phyloP scores from a whole-genome alignment of 139 green algal genomes.

The Pleodorina starrii region DNA sequence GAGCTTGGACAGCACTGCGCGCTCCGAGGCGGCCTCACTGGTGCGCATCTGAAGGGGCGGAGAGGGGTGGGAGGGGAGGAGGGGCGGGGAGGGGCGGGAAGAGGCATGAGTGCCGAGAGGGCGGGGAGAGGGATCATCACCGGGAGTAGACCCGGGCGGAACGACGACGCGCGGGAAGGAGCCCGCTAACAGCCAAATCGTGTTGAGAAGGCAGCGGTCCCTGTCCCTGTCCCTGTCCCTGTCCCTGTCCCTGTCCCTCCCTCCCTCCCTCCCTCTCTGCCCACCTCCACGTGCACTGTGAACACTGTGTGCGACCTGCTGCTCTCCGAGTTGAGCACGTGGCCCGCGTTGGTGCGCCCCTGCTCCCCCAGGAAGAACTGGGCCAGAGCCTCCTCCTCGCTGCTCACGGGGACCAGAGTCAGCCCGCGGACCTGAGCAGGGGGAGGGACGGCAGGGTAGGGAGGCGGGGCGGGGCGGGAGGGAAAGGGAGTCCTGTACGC shows the following conservation, averaged over 20 bases:
- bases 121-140: background rate
- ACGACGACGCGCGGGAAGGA: too few relatives aligned
- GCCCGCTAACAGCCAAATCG: too few relatives aligned
- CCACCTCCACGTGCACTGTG: constrained; percentile 75
- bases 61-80: background rate
- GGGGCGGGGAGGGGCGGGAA: background rate
- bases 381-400: constrained; percentile 81
- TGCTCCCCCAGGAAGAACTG: constrained; percentile 82
- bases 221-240: too few relatives aligned
- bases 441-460: too few relatives aligned
- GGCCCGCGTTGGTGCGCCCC: constrained; percentile 69
- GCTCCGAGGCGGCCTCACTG: constrained; percentile 74
- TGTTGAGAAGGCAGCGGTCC: too few relatives aligned
- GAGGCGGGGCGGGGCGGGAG: background rate
- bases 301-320: constrained; percentile 84
- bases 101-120: background rate
- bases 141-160: too few relatives aligned
- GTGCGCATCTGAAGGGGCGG: constrained; percentile 54
- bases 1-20: constrained; percentile 72
- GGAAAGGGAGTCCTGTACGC: too few relatives aligned
- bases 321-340: constrained; percentile 77
- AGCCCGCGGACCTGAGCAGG: constrained; percentile 70
- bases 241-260: too few relatives aligned
- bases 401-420: constrained; percentile 66
- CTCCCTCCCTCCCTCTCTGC: too few relatives aligned